Evolutionary conservation across 257 asterid species (phyloP), one percentile per base, ranked within the genome.

Genomic region (Ilex aquifolium): DNA sequence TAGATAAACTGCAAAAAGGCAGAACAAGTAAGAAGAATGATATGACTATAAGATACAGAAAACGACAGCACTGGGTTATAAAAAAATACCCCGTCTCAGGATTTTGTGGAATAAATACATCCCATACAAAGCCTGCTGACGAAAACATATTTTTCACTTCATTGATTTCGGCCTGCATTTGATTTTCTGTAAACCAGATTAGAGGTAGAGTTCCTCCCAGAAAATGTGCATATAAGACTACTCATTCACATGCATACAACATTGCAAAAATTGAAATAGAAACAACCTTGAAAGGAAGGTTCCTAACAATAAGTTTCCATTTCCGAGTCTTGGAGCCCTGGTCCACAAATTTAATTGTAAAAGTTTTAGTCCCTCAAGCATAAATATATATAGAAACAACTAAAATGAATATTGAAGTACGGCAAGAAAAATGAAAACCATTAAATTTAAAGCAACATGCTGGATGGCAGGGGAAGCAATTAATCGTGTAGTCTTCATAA

Each of bases 291-390:
- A 93, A 93, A 7, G 99, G 99, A 65, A 93, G 88, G 82, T 93
- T 93, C 77, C 96, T 80, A 73, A 85, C 79, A 64, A 90, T 93
- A 67, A 93, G 87, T 82, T 93, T 90, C 97, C 97, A 90, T 74
- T 85, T 90, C 75, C 85, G 91, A 56, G 88, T 78, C 76, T 93
- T 90, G 67, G 99, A 78, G 63, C 99, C 99, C 99, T 93, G 86
- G 68, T 65, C 68, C 67, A 68, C 59, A 77, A 59, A 69, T 32
- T 27, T 55, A 60, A 68, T 46, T 46, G 52, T 10, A 46, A 13
- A 13, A 46, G 52, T 46, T 46, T 10, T 10, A 46, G n/a, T 46
- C 13, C 27, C 27, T 14, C 52, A 46, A 46, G 52, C 10, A 42
- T 42, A 14, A 55, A 60, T 65, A 60, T 67, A 60, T 6, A 39